Base-by-base conservation (phyloP, 1,284 basidiomycete genomes). In the Heterobasidion irregulare region DNA sequence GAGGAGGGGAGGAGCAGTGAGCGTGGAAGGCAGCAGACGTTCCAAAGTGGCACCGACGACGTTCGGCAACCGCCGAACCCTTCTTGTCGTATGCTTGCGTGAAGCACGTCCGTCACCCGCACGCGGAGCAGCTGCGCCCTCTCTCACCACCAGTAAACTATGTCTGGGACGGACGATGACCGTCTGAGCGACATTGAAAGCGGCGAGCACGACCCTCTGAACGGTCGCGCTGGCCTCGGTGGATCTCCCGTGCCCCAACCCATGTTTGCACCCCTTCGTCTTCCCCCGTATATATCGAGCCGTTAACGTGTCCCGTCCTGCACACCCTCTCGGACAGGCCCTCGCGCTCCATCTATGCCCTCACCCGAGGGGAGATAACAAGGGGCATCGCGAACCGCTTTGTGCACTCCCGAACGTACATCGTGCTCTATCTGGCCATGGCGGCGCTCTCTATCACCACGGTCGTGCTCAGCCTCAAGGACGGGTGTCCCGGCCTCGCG, bases 371-470 rank as follows among this genome's bases (percentile, higher is more conserved):
- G 57, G 91, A 94, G 69, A 86, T 90, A 59, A 79, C 85, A 4
- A 81, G 78, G 57, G 90, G 89, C 8, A 79, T 93, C 55, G 91
- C 92, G 26, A 93, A 91, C 67, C 79, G 91, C 57, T 90, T 92
- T 66, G 85, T 93, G 47, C 89, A 93, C 67, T 92, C 89, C 49
- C 75, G 84, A 59, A 80, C 79, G 44, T 92, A 92, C 66, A 89
- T 91, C 49, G 75, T 91, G 55, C 83, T 96, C 53, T 97, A 97
- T 70, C 84, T 96, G 38, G 82, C 74, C 59, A 95, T 96, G 93
- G 92, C 92, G 18, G 85, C 84, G 35, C 75, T 96, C 48, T 93
- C 91, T n/a, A 78, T 94, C 53, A 86, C 92, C 5, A 97, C 94
- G 0, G 89, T 97, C 53, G 80, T 91, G n/a, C 77, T 98, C 53